phyloP scores from a whole-genome alignment of 2,329 filamentous ascomycete species.

The Rasamsonia emersonii region DNA sequence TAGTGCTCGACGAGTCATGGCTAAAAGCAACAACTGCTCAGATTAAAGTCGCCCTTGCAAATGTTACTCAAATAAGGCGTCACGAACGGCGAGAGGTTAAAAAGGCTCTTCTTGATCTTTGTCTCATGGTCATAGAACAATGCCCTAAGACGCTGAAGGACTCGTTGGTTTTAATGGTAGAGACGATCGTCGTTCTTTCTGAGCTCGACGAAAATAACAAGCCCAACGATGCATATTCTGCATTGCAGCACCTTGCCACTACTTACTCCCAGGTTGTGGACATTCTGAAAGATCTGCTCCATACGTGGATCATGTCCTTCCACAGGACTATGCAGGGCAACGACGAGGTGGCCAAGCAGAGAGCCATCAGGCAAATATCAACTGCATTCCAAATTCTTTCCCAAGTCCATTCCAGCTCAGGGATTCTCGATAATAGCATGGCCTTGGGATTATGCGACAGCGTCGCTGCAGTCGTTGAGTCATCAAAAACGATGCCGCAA shows the following conservation, averaged over 20 bases:
- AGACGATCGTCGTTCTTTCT: constrained; percentile 67
- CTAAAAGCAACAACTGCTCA: constrained; percentile 70
- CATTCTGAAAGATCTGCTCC: constrained; percentile 60
- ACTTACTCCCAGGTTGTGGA: constrained; percentile 56
- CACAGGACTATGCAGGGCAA: constrained; percentile 74
- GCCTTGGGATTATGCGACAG: constrained; percentile 66
- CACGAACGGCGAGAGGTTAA: constrained; percentile 64
- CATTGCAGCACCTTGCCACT: constrained; percentile 52
- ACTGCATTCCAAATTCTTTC: constrained; percentile 61
- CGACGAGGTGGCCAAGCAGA: constrained; percentile 69
- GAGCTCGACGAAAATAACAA: constrained; percentile 40
- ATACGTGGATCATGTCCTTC: constrained; percentile 73
- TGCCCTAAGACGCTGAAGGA: constrained; percentile 66
- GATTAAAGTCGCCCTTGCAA: constrained; percentile 72
- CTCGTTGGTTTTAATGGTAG: constrained; percentile 63
- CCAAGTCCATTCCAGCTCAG: constrained; percentile 54
- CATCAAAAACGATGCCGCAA: constrained; percentile 20
- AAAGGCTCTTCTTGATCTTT: constrained; percentile 59
- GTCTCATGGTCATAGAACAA: constrained; percentile 65
- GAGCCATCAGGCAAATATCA: constrained; percentile 66
- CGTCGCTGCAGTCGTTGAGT: constrained; percentile 44
- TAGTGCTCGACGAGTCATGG: constrained; percentile 52
- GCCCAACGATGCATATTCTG: constrained; percentile 24
- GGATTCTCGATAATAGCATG: constrained; percentile 59
- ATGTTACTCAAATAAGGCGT: constrained; percentile 64